Evolutionary conservation across 2,329 filamentous ascomycete genomes (phyloP).

Genomic region (Cladosporium sp.): DNA sequence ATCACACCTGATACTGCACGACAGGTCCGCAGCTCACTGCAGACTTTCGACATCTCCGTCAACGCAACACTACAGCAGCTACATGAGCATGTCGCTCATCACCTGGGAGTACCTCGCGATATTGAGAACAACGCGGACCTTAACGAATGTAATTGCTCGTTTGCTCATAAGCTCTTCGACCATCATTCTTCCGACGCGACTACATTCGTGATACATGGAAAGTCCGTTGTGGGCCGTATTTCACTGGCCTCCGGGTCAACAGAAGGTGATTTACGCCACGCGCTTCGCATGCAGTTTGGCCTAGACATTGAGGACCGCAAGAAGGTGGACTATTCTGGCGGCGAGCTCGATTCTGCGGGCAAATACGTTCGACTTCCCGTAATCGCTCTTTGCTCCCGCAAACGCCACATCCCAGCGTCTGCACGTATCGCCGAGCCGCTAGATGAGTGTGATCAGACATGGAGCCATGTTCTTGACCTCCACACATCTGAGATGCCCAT

Average conservation of each 20-base stretch:
- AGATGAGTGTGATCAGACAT: slow-evolving; percentile 1
- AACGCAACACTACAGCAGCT: slow-evolving; percentile 24
- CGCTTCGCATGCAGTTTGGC: background rate
- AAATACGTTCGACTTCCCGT: slow-evolving; percentile 16
- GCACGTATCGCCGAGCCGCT: slow-evolving; percentile 14
- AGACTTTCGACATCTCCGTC: slow-evolving; percentile 17
- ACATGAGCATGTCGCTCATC: slow-evolving; percentile 19
- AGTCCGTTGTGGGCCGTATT: background rate
- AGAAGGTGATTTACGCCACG: background rate
- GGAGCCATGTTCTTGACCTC: slow-evolving; percentile 22
- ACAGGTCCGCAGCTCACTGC: slow-evolving; percentile 12
- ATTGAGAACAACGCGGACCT: background rate
- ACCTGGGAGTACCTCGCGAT: slow-evolving; percentile 17
- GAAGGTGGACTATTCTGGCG: slow-evolving; percentile 16
- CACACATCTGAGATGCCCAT: slow-evolving; percentile 31
- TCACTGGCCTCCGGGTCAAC: background rate
- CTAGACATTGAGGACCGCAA: no score
- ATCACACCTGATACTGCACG: slow-evolving; percentile 26
- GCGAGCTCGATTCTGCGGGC: slow-evolving; percentile 1
- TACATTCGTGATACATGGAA: slow-evolving; percentile 23
- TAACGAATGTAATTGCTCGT: slow-evolving; percentile 28
- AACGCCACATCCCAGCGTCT: background rate
- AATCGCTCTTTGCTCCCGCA: slow-evolving; percentile 19
- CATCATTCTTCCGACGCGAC: slow-evolving; percentile 13
- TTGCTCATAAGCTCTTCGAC: slow-evolving; percentile 24